Evolutionary conservation across 129 eudicot species (phyloP).

Genomic region (Heracleum sosnowskyi): DNA sequence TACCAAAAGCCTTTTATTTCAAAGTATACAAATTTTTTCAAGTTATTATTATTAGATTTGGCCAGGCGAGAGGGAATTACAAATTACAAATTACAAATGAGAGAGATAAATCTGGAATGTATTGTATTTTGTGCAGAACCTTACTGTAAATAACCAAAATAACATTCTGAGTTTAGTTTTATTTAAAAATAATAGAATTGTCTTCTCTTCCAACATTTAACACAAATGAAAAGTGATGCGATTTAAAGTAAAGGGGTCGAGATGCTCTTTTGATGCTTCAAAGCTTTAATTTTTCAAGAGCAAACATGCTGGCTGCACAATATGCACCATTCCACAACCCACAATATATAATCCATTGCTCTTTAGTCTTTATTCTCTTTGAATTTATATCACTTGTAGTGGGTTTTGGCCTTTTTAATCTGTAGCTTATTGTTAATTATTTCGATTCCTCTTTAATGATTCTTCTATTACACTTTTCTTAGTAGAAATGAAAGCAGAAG

Average conservation of each 20-base stretch:
- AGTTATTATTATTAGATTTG: no score
- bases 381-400: not conserved
- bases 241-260: not conserved
- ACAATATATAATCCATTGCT: not conserved
- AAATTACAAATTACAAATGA: no score
- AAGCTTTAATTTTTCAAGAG: not conserved
- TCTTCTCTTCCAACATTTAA: not conserved
- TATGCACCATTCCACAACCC: not conserved
- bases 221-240: not conserved
- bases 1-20: not conserved
- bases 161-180: not conserved
- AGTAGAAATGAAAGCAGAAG: not conserved
- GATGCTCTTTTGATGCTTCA: slow-evolving; percentile 10
- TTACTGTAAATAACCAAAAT: no score
- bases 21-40: no score
- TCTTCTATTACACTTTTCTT: not conserved
- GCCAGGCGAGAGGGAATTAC: no score
- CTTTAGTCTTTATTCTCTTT: not conserved
- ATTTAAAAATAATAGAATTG: not conserved
- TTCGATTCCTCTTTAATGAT: slow-evolving; percentile 1
- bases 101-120: no score
- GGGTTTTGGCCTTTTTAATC: not conserved
- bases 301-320: not conserved
- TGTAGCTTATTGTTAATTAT: not conserved
- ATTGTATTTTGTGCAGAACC: no score